Evolutionary conservation across 805 yeast species (phyloP).

Genomic region (Myxozyma udenii): DNA sequence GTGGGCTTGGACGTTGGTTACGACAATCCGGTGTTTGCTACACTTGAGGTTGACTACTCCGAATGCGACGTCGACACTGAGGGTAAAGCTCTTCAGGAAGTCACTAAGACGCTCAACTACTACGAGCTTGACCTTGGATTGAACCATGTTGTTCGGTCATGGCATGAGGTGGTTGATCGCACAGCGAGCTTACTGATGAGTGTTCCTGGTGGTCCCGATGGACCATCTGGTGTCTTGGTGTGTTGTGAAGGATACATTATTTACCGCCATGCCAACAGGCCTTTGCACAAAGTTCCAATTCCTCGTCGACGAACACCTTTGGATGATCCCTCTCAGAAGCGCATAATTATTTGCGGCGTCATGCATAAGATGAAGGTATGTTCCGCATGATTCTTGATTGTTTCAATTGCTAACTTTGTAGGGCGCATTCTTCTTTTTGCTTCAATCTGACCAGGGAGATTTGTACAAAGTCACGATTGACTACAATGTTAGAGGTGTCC

Average conservation of each 20-base stretch:
- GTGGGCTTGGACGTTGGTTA: conserved; percentile 69
- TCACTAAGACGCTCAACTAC: conserved; percentile 48
- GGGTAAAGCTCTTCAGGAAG: conserved; percentile 27
- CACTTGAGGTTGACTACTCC: conserved; percentile 62
- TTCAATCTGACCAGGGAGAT: conserved; percentile 74
- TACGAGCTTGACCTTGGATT: conserved; percentile 86
- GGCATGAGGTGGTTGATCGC: conserved; percentile 42
- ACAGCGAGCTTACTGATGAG: conserved; percentile 56
- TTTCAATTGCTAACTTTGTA: not conserved
- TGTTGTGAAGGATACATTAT: conserved; percentile 56
- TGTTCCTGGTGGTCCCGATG: conserved; percentile 69
- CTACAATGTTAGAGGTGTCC: conserved; percentile 43
- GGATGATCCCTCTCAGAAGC: conserved; percentile 26
- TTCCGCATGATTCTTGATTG: too few species aligned
- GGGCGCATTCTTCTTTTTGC: conserved; percentile 57
- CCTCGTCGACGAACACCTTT: conserved; percentile 47
- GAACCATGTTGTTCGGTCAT: conserved; percentile 63
- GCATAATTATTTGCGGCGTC: conserved; percentile 52
- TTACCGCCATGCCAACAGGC: conserved; percentile 39
- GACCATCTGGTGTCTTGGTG: conserved; percentile 66
- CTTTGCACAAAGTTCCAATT: conserved; percentile 47
- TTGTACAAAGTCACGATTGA: conserved; percentile 62
- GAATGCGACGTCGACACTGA: conserved; percentile 36
- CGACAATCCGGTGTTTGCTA: conserved; percentile 82
- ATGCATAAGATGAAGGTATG: conserved; percentile 58